Evolutionary conservation across 2,329 filamentous ascomycete genomes (phyloP).

Genomic region (Diaporthe batatas): DNA sequence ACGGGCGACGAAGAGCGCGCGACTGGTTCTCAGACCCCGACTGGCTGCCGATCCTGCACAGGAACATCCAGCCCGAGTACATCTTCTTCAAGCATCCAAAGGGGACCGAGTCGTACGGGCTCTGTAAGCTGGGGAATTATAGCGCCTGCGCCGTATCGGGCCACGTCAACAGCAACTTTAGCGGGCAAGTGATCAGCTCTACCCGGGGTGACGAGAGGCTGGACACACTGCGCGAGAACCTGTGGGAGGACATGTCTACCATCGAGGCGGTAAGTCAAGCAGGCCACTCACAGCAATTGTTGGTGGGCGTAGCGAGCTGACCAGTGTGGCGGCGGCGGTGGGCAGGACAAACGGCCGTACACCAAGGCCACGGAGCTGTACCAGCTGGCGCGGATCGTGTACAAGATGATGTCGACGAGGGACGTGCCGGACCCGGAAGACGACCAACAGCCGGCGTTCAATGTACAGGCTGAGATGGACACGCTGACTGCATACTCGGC

Average conservation of each 20-base stretch:
- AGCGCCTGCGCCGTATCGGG: slow-evolving; percentile 56
- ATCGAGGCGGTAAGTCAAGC: slow-evolving; percentile 31
- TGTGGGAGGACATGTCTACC: slow-evolving; percentile 39
- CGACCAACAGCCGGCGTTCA: background rate
- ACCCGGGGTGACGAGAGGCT: slow-evolving; percentile 40
- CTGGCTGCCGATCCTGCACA: slow-evolving; percentile 67
- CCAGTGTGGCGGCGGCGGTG: slow-evolving; percentile 7
- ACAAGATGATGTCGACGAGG: slow-evolving; percentile 57
- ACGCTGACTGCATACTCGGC: slow-evolving; percentile 37
- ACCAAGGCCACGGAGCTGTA: slow-evolving; percentile 55
- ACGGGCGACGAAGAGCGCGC: background rate
- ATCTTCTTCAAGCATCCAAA: slow-evolving; percentile 64
- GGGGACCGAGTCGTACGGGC: slow-evolving; percentile 64
- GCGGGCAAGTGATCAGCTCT: slow-evolving; percentile 45
- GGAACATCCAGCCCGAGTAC: slow-evolving; percentile 60
- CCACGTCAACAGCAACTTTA: slow-evolving; percentile 46
- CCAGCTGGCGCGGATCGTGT: slow-evolving; percentile 55
- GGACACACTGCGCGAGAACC: slow-evolving; percentile 43
- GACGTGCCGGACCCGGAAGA: slow-evolving; percentile 48
- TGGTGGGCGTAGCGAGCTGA: background rate
- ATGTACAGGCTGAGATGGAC: slow-evolving; percentile 29
- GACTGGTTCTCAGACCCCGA: slow-evolving; percentile 36
- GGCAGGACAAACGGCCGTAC: slow-evolving; percentile 51
- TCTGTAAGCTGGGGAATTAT: slow-evolving; percentile 67
- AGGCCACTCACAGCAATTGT: background rate